Conservation (phyloP, 345 rosid species). For the Barbarea vulgaris region DNA sequence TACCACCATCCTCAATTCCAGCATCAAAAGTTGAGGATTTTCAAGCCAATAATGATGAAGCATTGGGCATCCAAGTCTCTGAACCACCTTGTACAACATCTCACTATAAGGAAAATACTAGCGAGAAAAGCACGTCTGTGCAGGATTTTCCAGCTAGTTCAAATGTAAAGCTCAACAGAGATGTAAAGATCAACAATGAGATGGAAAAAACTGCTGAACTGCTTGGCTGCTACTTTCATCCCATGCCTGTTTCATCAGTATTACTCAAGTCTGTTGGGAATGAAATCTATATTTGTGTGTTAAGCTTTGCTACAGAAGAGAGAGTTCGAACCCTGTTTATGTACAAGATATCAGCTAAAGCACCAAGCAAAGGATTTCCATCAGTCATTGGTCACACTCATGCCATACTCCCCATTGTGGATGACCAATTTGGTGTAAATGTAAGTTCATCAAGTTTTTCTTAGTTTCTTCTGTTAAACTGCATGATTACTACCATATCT, state of each 20-base stretch:
- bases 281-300: slow-evolving; percentile 62
- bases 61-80: slow-evolving; percentile 36
- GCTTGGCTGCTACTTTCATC: slow-evolving; percentile 83
- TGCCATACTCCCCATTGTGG: slow-evolving; percentile 49
- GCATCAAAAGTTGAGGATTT: slow-evolving; percentile 39
- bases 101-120: slow-evolving; percentile 28
- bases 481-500: background rate
- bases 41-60: slow-evolving; percentile 36
- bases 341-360: slow-evolving; percentile 61
- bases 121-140: slow-evolving; percentile 32
- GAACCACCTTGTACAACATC: slow-evolving; percentile 40
- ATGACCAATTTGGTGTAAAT: slow-evolving; percentile 48
- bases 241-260: slow-evolving; percentile 59
- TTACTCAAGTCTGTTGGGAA: slow-evolving; percentile 51
- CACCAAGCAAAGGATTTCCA: slow-evolving; percentile 64
- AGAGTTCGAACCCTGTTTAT: slow-evolving; percentile 55
- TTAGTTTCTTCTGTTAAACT: background rate
- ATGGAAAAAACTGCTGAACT: slow-evolving; percentile 51
- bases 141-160: slow-evolving; percentile 41
- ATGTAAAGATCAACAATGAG: slow-evolving; percentile 49
- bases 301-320: slow-evolving; percentile 56
- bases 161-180: slow-evolving; percentile 42
- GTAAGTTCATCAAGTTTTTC: slow-evolving; percentile 40
- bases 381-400: slow-evolving; percentile 67
- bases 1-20: slow-evolving; percentile 33